Evolutionary conservation across 2,329 filamentous ascomycete species (phyloP).

Genomic region (Pyricularia sp.): DNA sequence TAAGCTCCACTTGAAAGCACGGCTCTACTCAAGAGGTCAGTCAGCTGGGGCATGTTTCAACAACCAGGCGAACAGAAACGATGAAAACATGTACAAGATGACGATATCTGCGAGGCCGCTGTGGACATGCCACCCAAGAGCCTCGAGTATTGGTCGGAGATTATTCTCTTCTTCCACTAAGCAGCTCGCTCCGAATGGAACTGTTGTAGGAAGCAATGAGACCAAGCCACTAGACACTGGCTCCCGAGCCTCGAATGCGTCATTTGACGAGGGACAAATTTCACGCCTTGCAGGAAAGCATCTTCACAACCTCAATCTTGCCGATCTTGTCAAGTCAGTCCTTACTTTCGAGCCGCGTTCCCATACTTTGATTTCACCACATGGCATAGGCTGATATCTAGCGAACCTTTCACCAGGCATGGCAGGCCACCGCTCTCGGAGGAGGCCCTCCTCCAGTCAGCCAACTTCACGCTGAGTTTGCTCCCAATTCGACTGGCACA

Average conservation of each 20-base stretch:
- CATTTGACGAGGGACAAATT: conserved; percentile 61
- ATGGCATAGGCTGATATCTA: neutral
- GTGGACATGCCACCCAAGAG: neutral
- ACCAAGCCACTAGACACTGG: neutral
- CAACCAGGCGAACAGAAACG: neutral
- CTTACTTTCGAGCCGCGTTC: neutral
- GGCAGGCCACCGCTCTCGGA: conserved; percentile 76
- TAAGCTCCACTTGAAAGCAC: neutral
- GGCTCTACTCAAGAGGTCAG: neutral
- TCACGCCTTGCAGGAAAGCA: conserved; percentile 62
- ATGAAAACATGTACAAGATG: conserved; percentile 1
- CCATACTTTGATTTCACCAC: neutral
- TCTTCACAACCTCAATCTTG: conserved; percentile 70
- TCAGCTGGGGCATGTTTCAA: neutral
- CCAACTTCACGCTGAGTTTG: conserved; percentile 89
- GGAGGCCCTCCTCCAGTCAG: conserved; percentile 70
- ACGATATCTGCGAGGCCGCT: neutral
- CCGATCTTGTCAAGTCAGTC: conserved; percentile 72
- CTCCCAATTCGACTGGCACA: conserved; percentile 86
- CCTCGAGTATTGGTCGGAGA: conserved; percentile 1
- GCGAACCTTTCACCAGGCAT: conserved; percentile 28
- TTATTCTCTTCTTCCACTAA: neutral
- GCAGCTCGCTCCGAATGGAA: neutral
- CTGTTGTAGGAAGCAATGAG: neutral
- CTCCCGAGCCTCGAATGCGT: neutral